These are phyloP conservation scores for Daldinia grandis DNA, from an alignment of 495 filamentous ascomycete genomes.

Conservation along the genomic window DNA sequence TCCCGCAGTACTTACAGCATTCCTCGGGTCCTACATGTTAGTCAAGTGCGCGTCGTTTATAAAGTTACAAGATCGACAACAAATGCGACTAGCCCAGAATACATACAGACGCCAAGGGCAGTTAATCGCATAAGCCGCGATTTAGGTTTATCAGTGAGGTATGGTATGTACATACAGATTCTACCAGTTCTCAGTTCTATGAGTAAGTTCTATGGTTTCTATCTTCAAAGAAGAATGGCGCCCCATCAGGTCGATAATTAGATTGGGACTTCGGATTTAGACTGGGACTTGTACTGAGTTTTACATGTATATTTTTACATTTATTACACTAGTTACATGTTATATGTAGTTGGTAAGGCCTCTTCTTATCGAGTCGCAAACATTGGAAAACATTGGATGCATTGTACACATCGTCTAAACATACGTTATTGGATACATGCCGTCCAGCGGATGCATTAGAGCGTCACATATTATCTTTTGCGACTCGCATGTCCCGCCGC, in stretches of 20 bases:
- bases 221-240: background rate
- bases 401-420: slow-evolving; percentile 1
- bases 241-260: background rate
- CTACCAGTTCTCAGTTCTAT: too few relatives aligned
- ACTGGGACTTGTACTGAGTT: background rate
- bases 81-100: slow-evolving; percentile 33
- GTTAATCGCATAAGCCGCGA: slow-evolving; percentile 18
- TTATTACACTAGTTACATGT: background rate
- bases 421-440: slow-evolving; percentile 6
- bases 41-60: slow-evolving; percentile 33
- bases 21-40: slow-evolving; percentile 36
- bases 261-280: background rate
- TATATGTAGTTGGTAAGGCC: background rate
- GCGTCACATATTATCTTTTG: slow-evolving; percentile 29
- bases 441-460: slow-evolving; percentile 15
- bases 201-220: too few relatives aligned
- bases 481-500: slow-evolving; percentile 28
- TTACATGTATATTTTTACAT: slow-evolving; percentile 8
- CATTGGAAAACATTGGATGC: slow-evolving; percentile 4
- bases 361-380: slow-evolving; percentile 27
- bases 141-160: too few relatives aligned
- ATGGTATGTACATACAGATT: too few relatives aligned
- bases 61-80: slow-evolving; percentile 39
- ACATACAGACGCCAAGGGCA: slow-evolving; percentile 22
- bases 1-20: slow-evolving; percentile 11